Evolutionary conservation across 768 basidiomycete species (phyloP), one percentile per base, ranked within the genome.

Genomic region (Collybiopsis luxurians): DNA sequence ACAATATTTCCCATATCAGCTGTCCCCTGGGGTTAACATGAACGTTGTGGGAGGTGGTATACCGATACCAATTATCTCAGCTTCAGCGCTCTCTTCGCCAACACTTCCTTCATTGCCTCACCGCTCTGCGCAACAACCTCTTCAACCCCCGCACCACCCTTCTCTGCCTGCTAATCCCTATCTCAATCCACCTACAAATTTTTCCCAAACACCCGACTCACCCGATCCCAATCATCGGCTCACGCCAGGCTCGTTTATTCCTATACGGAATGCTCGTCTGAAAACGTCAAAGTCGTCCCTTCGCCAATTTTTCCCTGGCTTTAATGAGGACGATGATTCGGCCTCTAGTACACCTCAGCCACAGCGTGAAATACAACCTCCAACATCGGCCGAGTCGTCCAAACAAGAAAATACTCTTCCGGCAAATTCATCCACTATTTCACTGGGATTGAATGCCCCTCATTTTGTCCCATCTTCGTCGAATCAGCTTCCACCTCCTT

Each of bases 231-330:
- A 44, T 9, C 55, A 19, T 13, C 31, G 31, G 24, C 46, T 45
- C 39, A 19, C 17, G 3, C 43, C 52, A 28, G 36, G 26, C 10
- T 51, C 52, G 5, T 40, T 55, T 27, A 12, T 58, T 24, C 30
- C 42, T 30, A 61, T 23, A 2, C 84, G 75, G 66, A 72, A 75
- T 55, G 66, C 77, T 1, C 83, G 85, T 12, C 89, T 90, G 70
- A 89, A 82, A 63, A 87, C 89, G 4, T 87, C 90, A 60, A 79
- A 72, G 63, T 78, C 81, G 31, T 80, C 85, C 17, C 74, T 95
- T 46, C 88, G 86, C 67, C 80, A 78, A 63, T 94, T 94, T 71
- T 95, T 95, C 66, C 91, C 92, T 21, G 83, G 80, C 1, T 90
- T 92, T 49, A 90, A 92, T 21, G 89, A 90, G 19, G 89, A 90